These are phyloP conservation scores for Rubroshorea leprosula DNA, from an alignment of 345 rosid genomes.

Conservation along the genomic window DNA sequence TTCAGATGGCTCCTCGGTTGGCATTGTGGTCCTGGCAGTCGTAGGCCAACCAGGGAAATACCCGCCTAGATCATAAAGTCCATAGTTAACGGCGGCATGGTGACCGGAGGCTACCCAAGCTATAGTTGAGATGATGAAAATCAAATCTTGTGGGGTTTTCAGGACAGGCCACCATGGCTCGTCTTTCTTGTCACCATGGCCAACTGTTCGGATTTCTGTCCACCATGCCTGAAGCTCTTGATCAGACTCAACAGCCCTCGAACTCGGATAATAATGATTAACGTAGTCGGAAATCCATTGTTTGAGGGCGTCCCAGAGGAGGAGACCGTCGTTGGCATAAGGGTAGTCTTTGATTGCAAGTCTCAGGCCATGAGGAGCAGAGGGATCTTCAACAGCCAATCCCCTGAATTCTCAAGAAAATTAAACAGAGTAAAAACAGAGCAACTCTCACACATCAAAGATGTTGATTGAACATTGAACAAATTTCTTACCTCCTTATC, in stretches of 20 bases:
- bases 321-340: slow-evolving; percentile 48
- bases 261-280: slow-evolving; percentile 36
- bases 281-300: slow-evolving; percentile 46
- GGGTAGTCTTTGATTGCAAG: slow-evolving; percentile 53
- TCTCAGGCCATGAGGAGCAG: slow-evolving; percentile 41
- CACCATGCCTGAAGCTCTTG: slow-evolving; percentile 52
- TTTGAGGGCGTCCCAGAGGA: slow-evolving; percentile 40
- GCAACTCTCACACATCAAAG: too few species aligned
- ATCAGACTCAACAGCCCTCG: slow-evolving; percentile 22
- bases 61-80: slow-evolving; percentile 36
- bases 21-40: slow-evolving; percentile 36
- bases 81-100: slow-evolving; percentile 50
- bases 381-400: slow-evolving; percentile 46
- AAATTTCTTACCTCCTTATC: slow-evolving; percentile 15
- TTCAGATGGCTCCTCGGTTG: slow-evolving; percentile 28
- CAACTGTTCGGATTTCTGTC: slow-evolving; percentile 38
- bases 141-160: slow-evolving; percentile 24
- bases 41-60: slow-evolving; percentile 49
- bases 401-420: slow-evolving; percentile 29
- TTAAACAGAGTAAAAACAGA: background rate
- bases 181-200: slow-evolving; percentile 48
- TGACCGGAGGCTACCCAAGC: slow-evolving; percentile 43
- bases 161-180: slow-evolving; percentile 51
- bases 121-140: slow-evolving; percentile 31
- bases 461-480: too few species aligned